Percentiles rank a stretch among this genome's conserved stretches.
phyloP scores from a whole-genome alignment of 2,329 filamentous ascomycete species.

The Penicillium glabrum region DNA sequence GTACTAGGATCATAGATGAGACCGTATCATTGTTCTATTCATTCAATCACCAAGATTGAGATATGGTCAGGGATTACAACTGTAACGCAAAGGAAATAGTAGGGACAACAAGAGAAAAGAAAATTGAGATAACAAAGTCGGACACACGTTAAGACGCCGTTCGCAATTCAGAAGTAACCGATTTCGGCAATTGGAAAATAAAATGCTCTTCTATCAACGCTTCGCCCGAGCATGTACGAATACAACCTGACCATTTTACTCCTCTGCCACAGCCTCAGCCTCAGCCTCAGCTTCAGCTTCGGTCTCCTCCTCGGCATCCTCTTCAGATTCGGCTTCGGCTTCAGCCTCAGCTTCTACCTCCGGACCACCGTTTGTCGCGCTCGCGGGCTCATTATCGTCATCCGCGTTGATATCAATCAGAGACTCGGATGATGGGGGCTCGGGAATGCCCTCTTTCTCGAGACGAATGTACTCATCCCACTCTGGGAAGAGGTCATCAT shows the following conservation, averaged over 20 bases:
- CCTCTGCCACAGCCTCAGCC: constrained; percentile 10
- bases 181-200: constrained; percentile 17
- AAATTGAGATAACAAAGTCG: constrained; percentile 14
- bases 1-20: not conserved
- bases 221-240: constrained; percentile 14
- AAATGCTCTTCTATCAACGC: constrained; percentile 23
- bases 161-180: constrained; percentile 24
- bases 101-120: constrained; percentile 6
- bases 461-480: constrained; percentile 89
- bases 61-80: constrained; percentile 18
- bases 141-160: constrained; percentile 31
- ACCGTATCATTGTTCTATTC: constrained; percentile 9
- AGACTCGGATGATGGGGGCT: constrained; percentile 39
- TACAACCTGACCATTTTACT: constrained; percentile 23
- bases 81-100: constrained; percentile 9
- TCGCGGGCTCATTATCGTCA: constrained; percentile 28
- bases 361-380: constrained; percentile 33
- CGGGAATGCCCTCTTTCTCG: constrained; percentile 66
- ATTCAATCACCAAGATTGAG: constrained; percentile 10
- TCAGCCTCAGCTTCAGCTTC: constrained; percentile 8
- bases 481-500: constrained; percentile 87
- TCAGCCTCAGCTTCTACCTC: constrained; percentile 29
- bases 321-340: constrained; percentile 18
- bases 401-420: constrained; percentile 44
- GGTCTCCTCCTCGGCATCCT: constrained; percentile 6